Evolutionary conservation across 139 green algal species (phyloP).

Genomic region (Ulvella scutata): DNA sequence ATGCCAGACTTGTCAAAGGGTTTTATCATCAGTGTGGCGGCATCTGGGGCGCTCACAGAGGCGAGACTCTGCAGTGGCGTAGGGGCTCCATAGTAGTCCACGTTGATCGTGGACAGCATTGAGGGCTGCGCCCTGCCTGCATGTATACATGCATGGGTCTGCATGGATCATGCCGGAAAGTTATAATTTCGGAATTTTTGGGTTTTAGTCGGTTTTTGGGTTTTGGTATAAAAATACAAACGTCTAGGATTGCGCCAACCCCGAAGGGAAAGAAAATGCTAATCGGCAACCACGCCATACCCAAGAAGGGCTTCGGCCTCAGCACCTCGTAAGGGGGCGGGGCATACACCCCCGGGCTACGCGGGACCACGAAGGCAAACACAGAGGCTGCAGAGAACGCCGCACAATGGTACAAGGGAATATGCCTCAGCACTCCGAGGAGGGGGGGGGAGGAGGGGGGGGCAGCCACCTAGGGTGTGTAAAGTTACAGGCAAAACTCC

Average conservation of each 20-base stretch:
- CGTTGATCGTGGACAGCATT: slow-evolving; percentile 7
- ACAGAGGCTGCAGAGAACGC: too few relatives aligned
- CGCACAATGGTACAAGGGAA: too few relatives aligned
- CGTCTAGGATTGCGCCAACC: too few relatives aligned
- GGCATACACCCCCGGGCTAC: too few relatives aligned
- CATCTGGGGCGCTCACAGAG: slow-evolving; percentile 66
- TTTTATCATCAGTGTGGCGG: slow-evolving; percentile 60
- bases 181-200: background rate
- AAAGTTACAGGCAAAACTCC: too few relatives aligned
- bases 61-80: slow-evolving; percentile 78
- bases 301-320: background rate
- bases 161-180: background rate
- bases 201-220: too few relatives aligned
- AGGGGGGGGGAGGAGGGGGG: too few relatives aligned
- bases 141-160: background rate
- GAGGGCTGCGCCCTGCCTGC: background rate
- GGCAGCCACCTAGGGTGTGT: too few relatives aligned
- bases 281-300: background rate
- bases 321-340: background rate
- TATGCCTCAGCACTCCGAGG: too few relatives aligned
- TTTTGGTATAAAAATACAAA: background rate
- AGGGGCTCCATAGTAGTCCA: slow-evolving; percentile 80
- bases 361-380: too few relatives aligned
- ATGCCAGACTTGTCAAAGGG: slow-evolving; percentile 80
- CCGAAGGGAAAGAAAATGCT: background rate